Conservation (phyloP, 1,139 yeast species). For the Kodamaea fungicola region DNA sequence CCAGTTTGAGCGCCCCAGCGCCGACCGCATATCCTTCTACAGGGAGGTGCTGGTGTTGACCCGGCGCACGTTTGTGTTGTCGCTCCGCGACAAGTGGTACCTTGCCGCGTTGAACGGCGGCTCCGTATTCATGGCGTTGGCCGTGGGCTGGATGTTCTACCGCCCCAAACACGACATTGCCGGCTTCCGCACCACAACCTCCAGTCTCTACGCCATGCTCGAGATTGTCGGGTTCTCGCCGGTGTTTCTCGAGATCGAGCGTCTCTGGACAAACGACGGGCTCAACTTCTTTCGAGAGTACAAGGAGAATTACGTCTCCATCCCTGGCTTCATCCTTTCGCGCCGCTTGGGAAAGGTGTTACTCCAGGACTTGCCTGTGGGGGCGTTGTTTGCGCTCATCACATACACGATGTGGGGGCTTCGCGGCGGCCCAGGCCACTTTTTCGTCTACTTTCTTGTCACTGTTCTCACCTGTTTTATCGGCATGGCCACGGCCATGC, state of each 20-base stretch:
- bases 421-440: constrained; percentile 38
- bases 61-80: constrained; percentile 51
- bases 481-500: constrained; percentile 54
- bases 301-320: constrained; percentile 64
- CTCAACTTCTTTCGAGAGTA: constrained; percentile 70
- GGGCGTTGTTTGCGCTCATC: constrained; percentile 54
- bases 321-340: constrained; percentile 64
- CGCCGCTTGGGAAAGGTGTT: constrained; percentile 64
- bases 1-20: constrained; percentile 11
- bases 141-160: constrained; percentile 76
- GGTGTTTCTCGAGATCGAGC: constrained; percentile 66
- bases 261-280: constrained; percentile 69
- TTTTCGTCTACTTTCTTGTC: constrained; percentile 62
- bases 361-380: constrained; percentile 67
- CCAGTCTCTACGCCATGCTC: constrained; percentile 59
- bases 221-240: constrained; percentile 71
- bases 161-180: constrained; percentile 59
- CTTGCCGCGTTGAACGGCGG: constrained; percentile 53
- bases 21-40: constrained; percentile 12
- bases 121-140: constrained; percentile 52
- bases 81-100: constrained; percentile 59
- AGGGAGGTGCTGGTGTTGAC: constrained; percentile 54
- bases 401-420: constrained; percentile 82
- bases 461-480: constrained; percentile 54
- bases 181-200: constrained; percentile 66